These are phyloP conservation scores for Trypanosoma cruzi DNA, from an alignment of 208 protist genomes.

Conservation along the genomic window DNA sequence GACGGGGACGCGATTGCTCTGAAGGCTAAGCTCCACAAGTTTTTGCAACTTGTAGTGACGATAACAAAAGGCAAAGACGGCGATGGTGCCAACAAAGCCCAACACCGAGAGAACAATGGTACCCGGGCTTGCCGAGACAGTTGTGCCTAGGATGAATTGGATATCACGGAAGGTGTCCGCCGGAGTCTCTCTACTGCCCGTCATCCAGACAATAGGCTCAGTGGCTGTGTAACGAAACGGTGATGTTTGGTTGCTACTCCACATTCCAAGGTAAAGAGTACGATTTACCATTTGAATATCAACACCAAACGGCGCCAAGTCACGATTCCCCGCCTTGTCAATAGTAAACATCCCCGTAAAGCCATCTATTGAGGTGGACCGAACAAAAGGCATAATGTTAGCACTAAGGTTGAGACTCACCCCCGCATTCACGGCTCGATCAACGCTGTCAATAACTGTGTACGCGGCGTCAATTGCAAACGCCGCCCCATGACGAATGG, in stretches of 20 bases:
- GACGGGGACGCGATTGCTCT: slow-evolving; percentile 66
- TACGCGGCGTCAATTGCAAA: slow-evolving; percentile 84
- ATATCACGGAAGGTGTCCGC: slow-evolving; percentile 83
- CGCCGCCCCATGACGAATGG: slow-evolving; percentile 38
- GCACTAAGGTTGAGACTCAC: slow-evolving; percentile 53
- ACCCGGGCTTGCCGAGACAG: slow-evolving; percentile 68
- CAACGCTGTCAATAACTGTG: slow-evolving; percentile 61
- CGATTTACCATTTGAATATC: slow-evolving; percentile 64
- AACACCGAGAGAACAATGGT: slow-evolving; percentile 82
- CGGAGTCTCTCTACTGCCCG: slow-evolving; percentile 54
- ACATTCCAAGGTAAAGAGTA: slow-evolving; percentile 56
- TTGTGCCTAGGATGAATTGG: slow-evolving; percentile 73
- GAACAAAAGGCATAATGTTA: slow-evolving; percentile 50
- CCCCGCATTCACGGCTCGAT: slow-evolving; percentile 40
- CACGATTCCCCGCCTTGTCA: slow-evolving; percentile 65
- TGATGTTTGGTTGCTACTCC: slow-evolving; percentile 43
- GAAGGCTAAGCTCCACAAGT: slow-evolving; percentile 74
- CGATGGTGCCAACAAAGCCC: slow-evolving; percentile 80
- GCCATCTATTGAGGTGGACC: slow-evolving; percentile 52
- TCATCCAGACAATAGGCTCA: slow-evolving; percentile 62
- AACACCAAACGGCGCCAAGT: slow-evolving; percentile 55
- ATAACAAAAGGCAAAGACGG: slow-evolving; percentile 86
- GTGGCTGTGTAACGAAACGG: slow-evolving; percentile 34
- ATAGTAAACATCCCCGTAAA: slow-evolving; percentile 73
- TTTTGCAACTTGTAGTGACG: slow-evolving; percentile 85